These are phyloP conservation scores for Perkinsus marinus DNA, from an alignment of 169 alveolate species.

Conservation along the genomic window DNA sequence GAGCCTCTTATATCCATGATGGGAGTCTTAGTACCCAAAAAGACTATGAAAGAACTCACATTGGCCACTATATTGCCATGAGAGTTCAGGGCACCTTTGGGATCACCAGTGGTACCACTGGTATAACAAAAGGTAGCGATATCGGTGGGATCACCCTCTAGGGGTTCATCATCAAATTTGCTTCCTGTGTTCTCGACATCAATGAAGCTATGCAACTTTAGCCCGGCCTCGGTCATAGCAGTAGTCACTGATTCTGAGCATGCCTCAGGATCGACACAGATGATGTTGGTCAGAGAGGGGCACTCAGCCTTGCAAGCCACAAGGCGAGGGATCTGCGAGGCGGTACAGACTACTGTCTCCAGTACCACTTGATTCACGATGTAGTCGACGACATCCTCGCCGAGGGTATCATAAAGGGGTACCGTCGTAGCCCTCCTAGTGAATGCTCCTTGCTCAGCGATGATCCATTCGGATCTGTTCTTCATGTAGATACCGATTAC, in stretches of 20 bases:
- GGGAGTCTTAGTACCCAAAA: slow-evolving; percentile 15
- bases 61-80: slow-evolving; percentile 51
- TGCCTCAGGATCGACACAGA: slow-evolving; percentile 18
- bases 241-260: background rate
- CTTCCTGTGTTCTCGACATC: background rate
- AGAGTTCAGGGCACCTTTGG: slow-evolving; percentile 75
- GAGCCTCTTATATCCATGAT: slow-evolving; percentile 2
- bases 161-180: background rate
- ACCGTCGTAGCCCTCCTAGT: slow-evolving; percentile 38
- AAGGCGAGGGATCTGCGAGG: slow-evolving; percentile 15
- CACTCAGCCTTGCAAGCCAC: background rate
- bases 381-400: slow-evolving; percentile 43
- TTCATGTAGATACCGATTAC: slow-evolving; percentile 57
- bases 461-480: slow-evolving; percentile 68
- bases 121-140: slow-evolving; percentile 59
- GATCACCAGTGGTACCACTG: slow-evolving; percentile 82
- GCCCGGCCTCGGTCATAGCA: background rate
- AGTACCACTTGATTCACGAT: slow-evolving; percentile 38
- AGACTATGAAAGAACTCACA: slow-evolving; percentile 15
- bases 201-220: background rate
- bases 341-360: slow-evolving; percentile 25
- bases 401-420: slow-evolving; percentile 59
- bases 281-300: slow-evolving; percentile 12
- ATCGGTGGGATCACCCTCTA: slow-evolving; percentile 22
- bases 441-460: slow-evolving; percentile 54